phyloP scores from a whole-genome alignment of 495 filamentous ascomycete species.

The Aspergillus incahuasiensis region DNA sequence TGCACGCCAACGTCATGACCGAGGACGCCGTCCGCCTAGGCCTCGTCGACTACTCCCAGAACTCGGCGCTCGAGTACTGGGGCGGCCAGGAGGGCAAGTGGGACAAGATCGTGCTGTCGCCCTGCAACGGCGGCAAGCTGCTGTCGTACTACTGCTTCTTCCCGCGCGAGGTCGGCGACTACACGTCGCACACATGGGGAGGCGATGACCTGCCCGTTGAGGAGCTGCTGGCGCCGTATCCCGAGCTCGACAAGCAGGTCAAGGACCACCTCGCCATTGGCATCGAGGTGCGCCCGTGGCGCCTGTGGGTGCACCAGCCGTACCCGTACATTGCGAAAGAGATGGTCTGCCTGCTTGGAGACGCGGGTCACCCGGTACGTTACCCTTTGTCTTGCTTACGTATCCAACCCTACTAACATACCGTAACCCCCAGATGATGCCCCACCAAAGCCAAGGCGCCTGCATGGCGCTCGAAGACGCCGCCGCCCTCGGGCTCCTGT shows the following conservation, averaged over 20 bases:
- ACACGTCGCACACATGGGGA: conserved; percentile 38
- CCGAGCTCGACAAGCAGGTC: conserved; percentile 38
- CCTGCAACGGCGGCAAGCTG: conserved; percentile 43
- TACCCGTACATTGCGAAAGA: conserved; percentile 35
- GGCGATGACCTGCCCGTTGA: conserved; percentile 32
- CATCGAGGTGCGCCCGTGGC: conserved; percentile 45
- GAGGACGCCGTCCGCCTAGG: conserved; percentile 40
- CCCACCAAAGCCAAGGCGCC: conserved; percentile 47
- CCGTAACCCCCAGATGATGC: conserved; percentile 38
- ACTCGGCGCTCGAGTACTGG: conserved; percentile 47
- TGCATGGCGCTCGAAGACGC: conserved; percentile 51
- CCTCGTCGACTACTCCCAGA: conserved; percentile 38
- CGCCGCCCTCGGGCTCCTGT: conserved; percentile 43
- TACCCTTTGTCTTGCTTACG: not conserved
- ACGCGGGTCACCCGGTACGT: conserved; percentile 35
- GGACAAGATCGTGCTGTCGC: conserved; percentile 48
- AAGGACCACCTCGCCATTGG: conserved; percentile 35
- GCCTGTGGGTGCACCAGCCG: conserved; percentile 44
- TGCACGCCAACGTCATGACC: conserved; percentile 42
- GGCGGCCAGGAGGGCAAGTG: conserved; percentile 45
- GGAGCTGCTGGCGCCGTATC: conserved; percentile 43
- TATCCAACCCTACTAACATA: not conserved
- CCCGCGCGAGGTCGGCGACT: conserved; percentile 39
- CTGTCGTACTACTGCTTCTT: conserved; percentile 51
- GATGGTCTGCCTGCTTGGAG: conserved; percentile 35